Conservation (phyloP, 257 asterid species). For the Solanum chilense region DNA sequence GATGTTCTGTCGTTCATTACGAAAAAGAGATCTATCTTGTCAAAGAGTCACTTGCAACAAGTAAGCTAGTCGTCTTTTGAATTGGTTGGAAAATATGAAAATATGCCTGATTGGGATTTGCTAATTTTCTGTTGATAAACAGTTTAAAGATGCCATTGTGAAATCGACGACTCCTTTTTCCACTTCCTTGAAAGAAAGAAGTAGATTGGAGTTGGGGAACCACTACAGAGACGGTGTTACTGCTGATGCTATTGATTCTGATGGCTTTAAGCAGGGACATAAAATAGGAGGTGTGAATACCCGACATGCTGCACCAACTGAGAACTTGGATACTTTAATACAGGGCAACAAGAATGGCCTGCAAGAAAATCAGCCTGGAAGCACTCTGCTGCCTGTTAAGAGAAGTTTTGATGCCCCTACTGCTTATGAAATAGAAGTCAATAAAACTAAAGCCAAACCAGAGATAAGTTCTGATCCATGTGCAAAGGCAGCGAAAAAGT, state of each 20-base stretch:
- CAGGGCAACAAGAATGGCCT: slow-evolving; percentile 3
- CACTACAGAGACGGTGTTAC: slow-evolving; percentile 10
- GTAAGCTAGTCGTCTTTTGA: slow-evolving; percentile 10
- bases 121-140: slow-evolving; percentile 1
- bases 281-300: slow-evolving; percentile 1
- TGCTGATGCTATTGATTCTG: slow-evolving; percentile 4
- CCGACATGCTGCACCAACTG: slow-evolving; percentile 3
- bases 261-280: not conserved
- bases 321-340: not conserved
- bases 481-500: slow-evolving; percentile 22
- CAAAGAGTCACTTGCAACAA: slow-evolving; percentile 24
- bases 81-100: not conserved
- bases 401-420: slow-evolving; percentile 11
- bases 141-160: slow-evolving; percentile 50
- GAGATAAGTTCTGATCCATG: slow-evolving; percentile 13
- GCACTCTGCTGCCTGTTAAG: slow-evolving; percentile 18
- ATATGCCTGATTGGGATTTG: not conserved
- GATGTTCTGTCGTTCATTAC: slow-evolving; percentile 41
- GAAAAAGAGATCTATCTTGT: slow-evolving; percentile 30
- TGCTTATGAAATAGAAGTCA: slow-evolving; percentile 12
- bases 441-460: slow-evolving; percentile 1
- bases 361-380: slow-evolving; percentile 13
- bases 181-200: slow-evolving; percentile 39
- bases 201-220: slow-evolving; percentile 31
- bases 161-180: slow-evolving; percentile 27